Evolutionary conservation across 2,329 filamentous ascomycete species (phyloP).

Genomic region (Aspergillus fumigatiaffinis): DNA sequence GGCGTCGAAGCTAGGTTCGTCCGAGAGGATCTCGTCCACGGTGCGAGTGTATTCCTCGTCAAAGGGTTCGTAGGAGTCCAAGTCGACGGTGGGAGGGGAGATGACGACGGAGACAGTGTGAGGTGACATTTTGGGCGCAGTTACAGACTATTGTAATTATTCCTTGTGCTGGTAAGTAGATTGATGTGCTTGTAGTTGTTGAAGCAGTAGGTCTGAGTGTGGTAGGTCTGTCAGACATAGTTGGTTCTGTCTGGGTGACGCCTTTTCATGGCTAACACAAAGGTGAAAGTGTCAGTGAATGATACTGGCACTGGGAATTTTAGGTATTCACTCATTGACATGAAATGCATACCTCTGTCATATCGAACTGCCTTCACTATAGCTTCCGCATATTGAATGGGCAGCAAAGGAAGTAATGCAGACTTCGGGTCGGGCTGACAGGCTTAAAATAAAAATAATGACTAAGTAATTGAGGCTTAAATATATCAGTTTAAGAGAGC

Average conservation of each 20-base stretch:
- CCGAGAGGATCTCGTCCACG: conserved; percentile 22
- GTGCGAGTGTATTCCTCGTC: conserved; percentile 14
- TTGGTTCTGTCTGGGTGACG: neutral
- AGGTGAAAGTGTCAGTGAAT: neutral
- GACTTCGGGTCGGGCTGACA: neutral
- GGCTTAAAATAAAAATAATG: neutral
- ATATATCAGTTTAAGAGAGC: neutral
- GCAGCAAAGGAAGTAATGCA: neutral
- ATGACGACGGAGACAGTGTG: conserved; percentile 13
- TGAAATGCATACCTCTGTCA: neutral
- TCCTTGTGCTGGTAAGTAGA: neutral
- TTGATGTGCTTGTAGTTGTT: neutral
- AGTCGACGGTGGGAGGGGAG: conserved; percentile 16
- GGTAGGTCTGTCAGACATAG: neutral
- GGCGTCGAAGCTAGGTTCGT: conserved; percentile 19
- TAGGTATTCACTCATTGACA: neutral
- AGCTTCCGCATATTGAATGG: neutral
- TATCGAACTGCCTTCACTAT: neutral
- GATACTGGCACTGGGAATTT: neutral
- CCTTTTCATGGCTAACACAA: neutral
- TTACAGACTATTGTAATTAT: neutral
- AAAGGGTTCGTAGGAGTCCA: conserved; percentile 19
- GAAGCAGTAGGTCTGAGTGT: neutral
- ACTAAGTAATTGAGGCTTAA: neutral
- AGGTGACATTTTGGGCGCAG: neutral